A percentile compares a stretch with the other conserved stretches of the same genome.
phyloP scores from a whole-genome alignment of 73 alveolate species.

The Tetrahymena borealis region DNA sequence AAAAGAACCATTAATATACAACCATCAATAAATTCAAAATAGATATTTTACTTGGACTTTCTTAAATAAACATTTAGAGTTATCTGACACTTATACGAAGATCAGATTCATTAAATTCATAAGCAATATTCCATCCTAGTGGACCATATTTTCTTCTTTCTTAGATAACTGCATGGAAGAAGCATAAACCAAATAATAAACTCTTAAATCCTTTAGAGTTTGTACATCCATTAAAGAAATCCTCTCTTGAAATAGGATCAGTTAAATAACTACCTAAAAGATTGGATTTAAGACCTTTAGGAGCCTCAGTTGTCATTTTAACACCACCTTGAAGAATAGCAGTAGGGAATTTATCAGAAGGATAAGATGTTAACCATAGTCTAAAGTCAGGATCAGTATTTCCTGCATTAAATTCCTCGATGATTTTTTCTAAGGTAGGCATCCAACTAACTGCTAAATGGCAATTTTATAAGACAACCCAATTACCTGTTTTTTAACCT shows the following conservation, averaged over 20 bases:
- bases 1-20: constrained; percentile 48
- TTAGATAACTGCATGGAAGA: constrained; percentile 98
- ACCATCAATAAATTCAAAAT: constrained; percentile 78
- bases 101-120: constrained; percentile 98
- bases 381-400: constrained; percentile 93
- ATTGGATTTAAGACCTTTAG: constrained; percentile 96
- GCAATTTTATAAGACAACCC: constrained; percentile 99
- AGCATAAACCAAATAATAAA: constrained; percentile 89
- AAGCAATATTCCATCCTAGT: constrained; percentile 99
- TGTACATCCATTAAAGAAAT: constrained; percentile 84
- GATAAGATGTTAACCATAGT: constrained; percentile 99
- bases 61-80: constrained; percentile 90
- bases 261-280: constrained; percentile 73
- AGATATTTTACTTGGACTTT: constrained; percentile 90
- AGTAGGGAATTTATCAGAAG: constrained; percentile 98
- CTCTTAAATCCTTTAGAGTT: constrained; percentile 89
- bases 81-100: constrained; percentile 92
- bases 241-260: constrained; percentile 10
- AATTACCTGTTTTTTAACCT: constrained; percentile 90
- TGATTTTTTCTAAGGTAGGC: constrained; percentile 94
- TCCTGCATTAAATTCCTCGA: constrained; percentile 78
- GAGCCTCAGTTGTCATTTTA: constrained; percentile 99
- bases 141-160: constrained; percentile 99
- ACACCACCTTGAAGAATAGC: constrained; percentile 96
- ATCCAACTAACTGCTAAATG: constrained; percentile 98